Conservation (phyloP, 805 yeast species). For the Lachancea dasiensis region DNA sequence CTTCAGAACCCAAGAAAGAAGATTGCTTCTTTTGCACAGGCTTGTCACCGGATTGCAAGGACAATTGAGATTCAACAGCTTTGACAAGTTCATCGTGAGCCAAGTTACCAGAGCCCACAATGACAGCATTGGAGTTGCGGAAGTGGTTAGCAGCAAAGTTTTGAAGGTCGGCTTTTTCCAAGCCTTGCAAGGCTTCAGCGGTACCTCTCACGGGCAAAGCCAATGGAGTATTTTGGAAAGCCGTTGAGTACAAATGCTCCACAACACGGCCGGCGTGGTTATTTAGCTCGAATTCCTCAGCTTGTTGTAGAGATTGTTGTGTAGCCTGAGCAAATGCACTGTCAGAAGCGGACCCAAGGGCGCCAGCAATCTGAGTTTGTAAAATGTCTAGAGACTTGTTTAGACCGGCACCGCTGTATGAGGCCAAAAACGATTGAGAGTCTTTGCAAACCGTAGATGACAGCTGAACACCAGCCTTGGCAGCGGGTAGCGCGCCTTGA, state of each 20-base stretch:
- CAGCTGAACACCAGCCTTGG: constrained; percentile 50
- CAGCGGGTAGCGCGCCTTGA: constrained; percentile 32
- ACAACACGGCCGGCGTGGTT: constrained; percentile 51
- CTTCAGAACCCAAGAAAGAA: constrained; percentile 77
- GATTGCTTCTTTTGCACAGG: constrained; percentile 45
- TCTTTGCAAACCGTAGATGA: constrained; percentile 55
- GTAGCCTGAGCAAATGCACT: constrained; percentile 45
- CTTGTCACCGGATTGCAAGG: constrained; percentile 44
- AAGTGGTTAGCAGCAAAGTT: constrained; percentile 51
- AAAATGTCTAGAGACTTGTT: constrained; percentile 48
- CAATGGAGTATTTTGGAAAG: constrained; percentile 80
- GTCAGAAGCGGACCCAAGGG: constrained; percentile 32
- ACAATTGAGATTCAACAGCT: constrained; percentile 48
- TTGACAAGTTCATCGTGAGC: constrained; percentile 65
- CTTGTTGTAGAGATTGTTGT: constrained; percentile 39
- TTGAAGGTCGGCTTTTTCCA: constrained; percentile 53
- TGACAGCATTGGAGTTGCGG: constrained; percentile 58
- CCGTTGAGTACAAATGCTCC: constrained; percentile 76
- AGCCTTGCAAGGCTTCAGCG: constrained; percentile 50
- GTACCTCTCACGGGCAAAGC: constrained; percentile 77
- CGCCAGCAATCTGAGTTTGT: constrained; percentile 36
- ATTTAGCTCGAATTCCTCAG: constrained; percentile 49
- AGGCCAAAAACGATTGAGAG: constrained; percentile 55
- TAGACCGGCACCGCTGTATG: constrained; percentile 42
- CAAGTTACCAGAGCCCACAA: constrained; percentile 65